Evolutionary conservation across 2,329 filamentous ascomycete genomes (phyloP).

Genomic region (Didymella glomerata): DNA sequence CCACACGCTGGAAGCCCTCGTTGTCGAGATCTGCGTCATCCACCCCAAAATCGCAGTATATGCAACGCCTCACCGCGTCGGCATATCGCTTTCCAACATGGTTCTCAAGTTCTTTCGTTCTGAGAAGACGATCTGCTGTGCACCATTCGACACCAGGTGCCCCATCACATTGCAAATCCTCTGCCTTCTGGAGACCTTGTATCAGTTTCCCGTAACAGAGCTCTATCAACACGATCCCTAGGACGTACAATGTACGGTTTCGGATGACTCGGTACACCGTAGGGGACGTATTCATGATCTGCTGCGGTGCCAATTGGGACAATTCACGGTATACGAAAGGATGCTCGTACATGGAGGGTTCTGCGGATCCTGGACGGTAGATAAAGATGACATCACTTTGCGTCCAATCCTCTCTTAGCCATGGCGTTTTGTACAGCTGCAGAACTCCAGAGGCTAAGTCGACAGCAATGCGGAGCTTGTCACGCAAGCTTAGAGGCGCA

Average conservation of each 20-base stretch:
- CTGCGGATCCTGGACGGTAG: background rate
- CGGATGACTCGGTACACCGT: slow-evolving; percentile 26
- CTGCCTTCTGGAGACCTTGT: background rate
- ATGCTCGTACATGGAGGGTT: background rate
- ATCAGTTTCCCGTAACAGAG: background rate
- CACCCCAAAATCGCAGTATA: background rate
- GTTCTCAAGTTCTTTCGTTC: background rate
- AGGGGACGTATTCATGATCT: too few species aligned
- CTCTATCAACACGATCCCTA: slow-evolving; percentile 26
- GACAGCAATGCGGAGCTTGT: background rate
- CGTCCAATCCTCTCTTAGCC: background rate
- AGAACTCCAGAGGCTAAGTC: background rate
- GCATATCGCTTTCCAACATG: background rate
- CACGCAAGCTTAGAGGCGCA: too few species aligned
- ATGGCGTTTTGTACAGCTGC: background rate
- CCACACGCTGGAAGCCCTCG: background rate
- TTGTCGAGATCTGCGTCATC: background rate
- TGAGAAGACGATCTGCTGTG: slow-evolving; percentile 15
- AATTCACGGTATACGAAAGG: background rate
- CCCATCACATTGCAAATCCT: background rate
- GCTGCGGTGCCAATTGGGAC: too few species aligned
- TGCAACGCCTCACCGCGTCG: background rate
- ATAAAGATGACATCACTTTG: background rate
- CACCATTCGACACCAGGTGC: background rate
- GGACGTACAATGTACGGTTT: slow-evolving; percentile 44